phyloP scores from a whole-genome alignment of 768 basidiomycete species.

The Hemileccinum rubropunctum region DNA sequence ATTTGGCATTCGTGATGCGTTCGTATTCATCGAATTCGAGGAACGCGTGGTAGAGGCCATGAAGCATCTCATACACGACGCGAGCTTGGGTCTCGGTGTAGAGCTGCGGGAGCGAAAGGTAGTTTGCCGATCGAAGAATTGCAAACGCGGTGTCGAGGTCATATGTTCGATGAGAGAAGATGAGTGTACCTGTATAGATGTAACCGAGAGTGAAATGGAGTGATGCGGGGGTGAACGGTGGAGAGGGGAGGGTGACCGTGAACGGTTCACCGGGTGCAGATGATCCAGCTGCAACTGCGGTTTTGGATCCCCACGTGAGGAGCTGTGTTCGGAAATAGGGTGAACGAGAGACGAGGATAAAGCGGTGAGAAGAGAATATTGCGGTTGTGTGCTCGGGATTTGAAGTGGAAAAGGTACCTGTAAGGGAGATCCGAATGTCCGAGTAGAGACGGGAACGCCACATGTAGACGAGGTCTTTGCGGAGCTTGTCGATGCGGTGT shows the following conservation, averaged over 20 bases:
- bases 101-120: slow-evolving; percentile 72
- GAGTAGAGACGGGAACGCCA: slow-evolving; percentile 94
- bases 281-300: slow-evolving; percentile 28
- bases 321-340: slow-evolving; percentile 85
- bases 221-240: slow-evolving; percentile 93
- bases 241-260: slow-evolving; percentile 75
- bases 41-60: slow-evolving; percentile 85
- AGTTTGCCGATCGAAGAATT: slow-evolving; percentile 79
- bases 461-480: slow-evolving; percentile 94
- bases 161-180: slow-evolving; percentile 89
- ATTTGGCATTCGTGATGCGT: slow-evolving; percentile 64
- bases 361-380: slow-evolving; percentile 89
- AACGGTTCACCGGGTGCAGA: slow-evolving; percentile 41
- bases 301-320: slow-evolving; percentile 56
- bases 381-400: slow-evolving; percentile 71
- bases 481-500: slow-evolving; percentile 74
- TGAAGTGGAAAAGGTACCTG: slow-evolving; percentile 61
- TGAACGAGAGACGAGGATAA: slow-evolving; percentile 86
- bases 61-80: slow-evolving; percentile 84
- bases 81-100: slow-evolving; percentile 79
- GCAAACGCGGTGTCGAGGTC: slow-evolving; percentile 91
- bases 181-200: slow-evolving; percentile 91
- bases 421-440: slow-evolving; percentile 81
- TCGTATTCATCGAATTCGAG: slow-evolving; percentile 81
- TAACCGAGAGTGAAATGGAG: slow-evolving; percentile 93